Percentiles rank a stretch among this genome's conserved stretches.
Conservation (phyloP, 176 grass and related monocot species). For the Thalia dealbata region DNA sequence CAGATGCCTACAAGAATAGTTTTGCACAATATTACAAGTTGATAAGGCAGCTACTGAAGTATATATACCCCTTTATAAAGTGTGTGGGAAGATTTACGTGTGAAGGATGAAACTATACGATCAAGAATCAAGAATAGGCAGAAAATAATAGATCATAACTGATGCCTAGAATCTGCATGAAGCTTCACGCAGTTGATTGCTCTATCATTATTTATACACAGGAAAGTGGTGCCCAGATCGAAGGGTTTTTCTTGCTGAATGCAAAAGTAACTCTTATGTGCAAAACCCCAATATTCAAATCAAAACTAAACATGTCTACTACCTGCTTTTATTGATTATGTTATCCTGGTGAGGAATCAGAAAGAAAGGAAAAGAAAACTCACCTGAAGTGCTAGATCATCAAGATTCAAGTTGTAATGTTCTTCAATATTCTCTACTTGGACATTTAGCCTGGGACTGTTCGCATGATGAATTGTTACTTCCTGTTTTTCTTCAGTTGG, state of each 20-base stretch:
- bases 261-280: neutral
- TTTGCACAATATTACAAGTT: neutral
- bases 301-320: neutral
- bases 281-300: neutral
- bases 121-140: too few relatives aligned
- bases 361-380: neutral
- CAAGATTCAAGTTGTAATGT: neutral
- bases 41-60: neutral
- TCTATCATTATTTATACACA: neutral
- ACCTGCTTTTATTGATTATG: neutral
- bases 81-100: neutral
- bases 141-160: too few relatives aligned
- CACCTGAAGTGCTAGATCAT: conserved; percentile 10
- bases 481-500: neutral
- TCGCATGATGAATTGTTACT: neutral
- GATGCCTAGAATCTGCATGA: too few relatives aligned
- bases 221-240: neutral
- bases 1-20: neutral
- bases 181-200: too few relatives aligned
- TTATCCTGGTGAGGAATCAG: neutral
- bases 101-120: neutral
- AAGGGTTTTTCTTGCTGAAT: neutral
- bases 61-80: neutral
- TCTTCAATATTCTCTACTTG: neutral
- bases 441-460: neutral